These are phyloP conservation scores for Backusella liffmaniae DNA, from an alignment of 192 early-diverging fungal species.

Conservation along the genomic window DNA sequence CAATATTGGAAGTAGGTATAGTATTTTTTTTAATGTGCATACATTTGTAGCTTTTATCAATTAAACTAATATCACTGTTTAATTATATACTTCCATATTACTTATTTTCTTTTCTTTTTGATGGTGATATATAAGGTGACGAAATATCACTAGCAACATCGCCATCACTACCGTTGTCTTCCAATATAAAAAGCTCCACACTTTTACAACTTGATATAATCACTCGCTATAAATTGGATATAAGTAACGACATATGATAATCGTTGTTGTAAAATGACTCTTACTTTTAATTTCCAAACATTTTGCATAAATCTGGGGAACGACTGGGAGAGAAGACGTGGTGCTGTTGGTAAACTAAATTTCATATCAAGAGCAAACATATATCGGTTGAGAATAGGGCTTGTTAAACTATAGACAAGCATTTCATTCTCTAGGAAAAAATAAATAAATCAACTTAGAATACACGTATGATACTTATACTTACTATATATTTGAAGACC, in stretches of 20 bases:
- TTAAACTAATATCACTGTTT: neutral
- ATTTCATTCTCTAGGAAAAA: slow-evolving; percentile 13
- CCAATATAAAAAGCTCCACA: neutral
- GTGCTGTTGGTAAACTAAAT: slow-evolving; percentile 7
- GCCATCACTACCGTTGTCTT: neutral
- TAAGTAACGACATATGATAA: no score
- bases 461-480: slow-evolving; percentile 11
- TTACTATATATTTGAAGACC: slow-evolving; percentile 9
- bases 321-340: slow-evolving; percentile 5
- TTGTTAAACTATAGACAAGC: slow-evolving; percentile 11
- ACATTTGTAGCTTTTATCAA: no score
- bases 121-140: neutral
- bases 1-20: neutral
- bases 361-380: slow-evolving; percentile 12
- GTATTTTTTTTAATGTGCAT: neutral
- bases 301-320: slow-evolving; percentile 10
- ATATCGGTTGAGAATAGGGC: slow-evolving; percentile 6
- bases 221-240: neutral
- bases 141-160: neutral
- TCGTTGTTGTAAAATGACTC: no score
- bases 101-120: neutral
- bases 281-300: slow-evolving; percentile 17
- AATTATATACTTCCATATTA: neutral
- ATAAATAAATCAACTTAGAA: slow-evolving; percentile 13
- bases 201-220: neutral